These are phyloP conservation scores for Incumbomyces lentus DNA, from an alignment of 2,329 filamentous ascomycete genomes.

Conservation along the genomic window DNA sequence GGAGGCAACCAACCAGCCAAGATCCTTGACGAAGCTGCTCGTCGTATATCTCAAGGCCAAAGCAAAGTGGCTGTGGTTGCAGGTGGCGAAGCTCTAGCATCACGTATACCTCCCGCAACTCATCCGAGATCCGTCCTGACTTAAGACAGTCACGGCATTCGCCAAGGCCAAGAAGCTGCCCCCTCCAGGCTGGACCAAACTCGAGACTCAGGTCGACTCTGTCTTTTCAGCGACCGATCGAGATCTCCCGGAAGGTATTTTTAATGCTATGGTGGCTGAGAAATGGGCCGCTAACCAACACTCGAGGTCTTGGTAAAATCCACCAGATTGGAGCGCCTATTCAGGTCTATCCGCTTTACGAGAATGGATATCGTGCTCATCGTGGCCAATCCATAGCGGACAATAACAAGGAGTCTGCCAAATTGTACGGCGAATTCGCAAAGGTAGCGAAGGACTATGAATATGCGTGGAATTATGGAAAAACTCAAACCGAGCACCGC, in stretches of 20 bases:
- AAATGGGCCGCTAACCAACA: constrained; percentile 4
- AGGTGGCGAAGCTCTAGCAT: constrained; percentile 56
- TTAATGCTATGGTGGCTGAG: constrained; percentile 3
- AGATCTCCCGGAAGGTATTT: constrained; percentile 31
- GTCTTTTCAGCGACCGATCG: constrained; percentile 44
- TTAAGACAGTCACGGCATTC: constrained; percentile 40
- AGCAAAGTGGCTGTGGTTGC: constrained; percentile 49
- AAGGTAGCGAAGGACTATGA: constrained; percentile 43
- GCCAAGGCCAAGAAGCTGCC: constrained; percentile 43
- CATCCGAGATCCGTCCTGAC: background rate
- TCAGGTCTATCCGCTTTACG: constrained; percentile 58
- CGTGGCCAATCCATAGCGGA: constrained; percentile 43
- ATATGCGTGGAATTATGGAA: constrained; percentile 49
- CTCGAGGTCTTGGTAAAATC: constrained; percentile 42
- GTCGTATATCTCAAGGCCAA: constrained; percentile 44
- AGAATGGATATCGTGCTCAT: constrained; percentile 52
- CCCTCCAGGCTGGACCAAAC: constrained; percentile 49
- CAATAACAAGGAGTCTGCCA: constrained; percentile 50
- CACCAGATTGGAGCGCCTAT: constrained; percentile 54
- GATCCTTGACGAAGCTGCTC: constrained; percentile 53
- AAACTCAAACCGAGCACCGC: constrained; percentile 35
- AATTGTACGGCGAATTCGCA: constrained; percentile 52
- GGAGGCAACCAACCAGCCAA: constrained; percentile 54
- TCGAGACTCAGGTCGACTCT: constrained; percentile 35
- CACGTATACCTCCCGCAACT: constrained; percentile 24